Percentiles rank a stretch among this genome's conserved stretches.
These are phyloP conservation scores for Ascochyta lentis DNA, from an alignment of 2,329 filamentous ascomycete genomes.

Conservation along the genomic window DNA sequence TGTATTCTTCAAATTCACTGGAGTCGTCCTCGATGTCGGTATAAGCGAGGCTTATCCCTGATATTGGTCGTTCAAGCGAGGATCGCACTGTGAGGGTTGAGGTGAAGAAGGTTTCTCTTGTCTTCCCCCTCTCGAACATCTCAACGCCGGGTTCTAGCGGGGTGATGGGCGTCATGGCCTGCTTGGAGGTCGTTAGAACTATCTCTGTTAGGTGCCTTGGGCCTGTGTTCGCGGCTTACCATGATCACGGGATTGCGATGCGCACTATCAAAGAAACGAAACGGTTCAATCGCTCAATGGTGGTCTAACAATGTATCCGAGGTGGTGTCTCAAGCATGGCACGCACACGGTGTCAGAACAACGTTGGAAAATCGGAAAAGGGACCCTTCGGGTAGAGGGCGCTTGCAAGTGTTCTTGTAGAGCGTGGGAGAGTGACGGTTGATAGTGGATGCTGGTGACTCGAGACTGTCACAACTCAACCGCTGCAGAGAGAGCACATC, in stretches of 20 bases:
- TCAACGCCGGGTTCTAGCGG: constrained; percentile 53
- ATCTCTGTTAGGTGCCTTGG: constrained; percentile 16
- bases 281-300: constrained; percentile 22
- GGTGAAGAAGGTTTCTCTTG: constrained; percentile 65
- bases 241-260: constrained; percentile 40
- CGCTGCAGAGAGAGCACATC: constrained; percentile 46
- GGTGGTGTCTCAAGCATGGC: constrained; percentile 38
- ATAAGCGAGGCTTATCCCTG: constrained; percentile 78
- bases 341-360: constrained; percentile 40
- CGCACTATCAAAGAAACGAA: constrained; percentile 24
- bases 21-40: constrained; percentile 72
- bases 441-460: constrained; percentile 42
- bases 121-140: constrained; percentile 58
- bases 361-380: constrained; percentile 46
- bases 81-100: constrained; percentile 44
- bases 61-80: constrained; percentile 65
- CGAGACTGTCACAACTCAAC: constrained; percentile 38
- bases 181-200: constrained; percentile 42
- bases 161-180: constrained; percentile 55
- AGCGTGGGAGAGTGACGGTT: constrained; percentile 39
- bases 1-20: constrained; percentile 56
- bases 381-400: constrained; percentile 51
- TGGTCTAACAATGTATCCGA: constrained; percentile 32
- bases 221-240: constrained; percentile 34
- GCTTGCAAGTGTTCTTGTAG: constrained; percentile 54